Base-by-base conservation (phyloP, 306 rosid genomes). In the Casuarina glauca region DNA sequence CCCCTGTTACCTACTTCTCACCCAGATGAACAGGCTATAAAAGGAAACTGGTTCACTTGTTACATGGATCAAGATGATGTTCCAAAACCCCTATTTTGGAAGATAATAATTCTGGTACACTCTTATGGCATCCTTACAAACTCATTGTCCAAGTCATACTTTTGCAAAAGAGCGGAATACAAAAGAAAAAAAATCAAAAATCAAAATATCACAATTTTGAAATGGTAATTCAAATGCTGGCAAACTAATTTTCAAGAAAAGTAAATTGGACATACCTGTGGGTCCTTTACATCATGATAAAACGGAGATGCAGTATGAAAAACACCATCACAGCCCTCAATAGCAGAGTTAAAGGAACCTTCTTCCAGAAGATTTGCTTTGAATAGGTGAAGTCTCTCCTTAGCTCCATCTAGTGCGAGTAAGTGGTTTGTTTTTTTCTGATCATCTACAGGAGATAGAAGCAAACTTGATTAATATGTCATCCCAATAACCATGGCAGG, bases 281-380 rank as follows among this genome's bases (percentile, higher is more conserved):
- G 87, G 74, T 84, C 84, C 55, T 76, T 58, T 66, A 73, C 76
- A 35, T 84, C 74, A 36, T n/a, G 45, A 16, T 50, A 80, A 49
- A 80, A 77, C 70, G 84, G 87, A 12, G 87, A 84, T 10, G 87
- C 87, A 36, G 87, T 84, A 44, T 84, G 87, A 73, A 84, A 84
- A 8, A 84, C 84, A 3, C 84, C 76, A 16, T 73, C 87, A 81
- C 82, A 84, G 4, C 84, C 87, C 36, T 77, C 74, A 69, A 84
- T 17, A 73, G 70, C 82, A 69, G 87, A 67, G 54, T 84, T 81
- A 74, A 84, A 80, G 10, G 87, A 80, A 74, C 84, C 84, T 77
- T 84, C 82, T 53, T 84, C 82, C 41, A 84, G 66, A 39, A 84
- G 57, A 76, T 84, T 58, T 61, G 87, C 87, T 74, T 84, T 84